phyloP scores from a whole-genome alignment of 208 protist species.

The Acanthamoeba lenticulata region DNA sequence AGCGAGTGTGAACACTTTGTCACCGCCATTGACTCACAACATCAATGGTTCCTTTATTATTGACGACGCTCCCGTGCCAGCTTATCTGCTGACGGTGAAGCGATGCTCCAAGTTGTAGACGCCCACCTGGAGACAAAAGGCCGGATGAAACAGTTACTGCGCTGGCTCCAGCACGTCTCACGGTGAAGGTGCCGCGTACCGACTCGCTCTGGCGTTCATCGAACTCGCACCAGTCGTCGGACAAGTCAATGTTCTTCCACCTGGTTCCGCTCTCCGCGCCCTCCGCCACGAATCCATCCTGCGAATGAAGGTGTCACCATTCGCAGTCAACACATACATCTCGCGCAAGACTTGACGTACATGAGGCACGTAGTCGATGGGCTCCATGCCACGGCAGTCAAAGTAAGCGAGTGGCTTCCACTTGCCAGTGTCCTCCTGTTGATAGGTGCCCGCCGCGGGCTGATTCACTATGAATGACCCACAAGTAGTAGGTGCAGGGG shows the following conservation, averaged over 20 bases:
- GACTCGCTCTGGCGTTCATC: constrained; percentile 45
- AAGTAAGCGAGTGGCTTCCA: constrained; percentile 11
- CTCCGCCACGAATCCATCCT: constrained; percentile 45
- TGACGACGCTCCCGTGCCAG: too few species aligned
- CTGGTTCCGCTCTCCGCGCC: constrained; percentile 36
- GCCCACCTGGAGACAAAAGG: not conserved
- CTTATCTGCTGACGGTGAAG: not conserved
- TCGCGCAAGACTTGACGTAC: not conserved
- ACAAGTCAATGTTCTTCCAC: constrained; percentile 45
- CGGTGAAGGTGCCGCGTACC: not conserved
- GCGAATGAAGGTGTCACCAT: not conserved
- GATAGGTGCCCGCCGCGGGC: not conserved
- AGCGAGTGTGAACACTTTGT: too few species aligned
- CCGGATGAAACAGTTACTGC: not conserved
- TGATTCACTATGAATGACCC: not conserved
- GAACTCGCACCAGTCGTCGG: constrained; percentile 62
- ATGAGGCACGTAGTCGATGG: not conserved
- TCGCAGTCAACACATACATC: not conserved
- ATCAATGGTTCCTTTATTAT: not conserved
- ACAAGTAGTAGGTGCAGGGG: not conserved
- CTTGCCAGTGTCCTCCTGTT: not conserved
- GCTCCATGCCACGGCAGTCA: constrained; percentile 53
- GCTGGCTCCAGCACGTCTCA: not conserved
- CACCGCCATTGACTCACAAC: too few species aligned
- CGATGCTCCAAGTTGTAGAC: constrained; percentile 42